Evolutionary conservation across 1,284 basidiomycete genomes (phyloP).

Genomic region (Rhodotorula sp.): DNA sequence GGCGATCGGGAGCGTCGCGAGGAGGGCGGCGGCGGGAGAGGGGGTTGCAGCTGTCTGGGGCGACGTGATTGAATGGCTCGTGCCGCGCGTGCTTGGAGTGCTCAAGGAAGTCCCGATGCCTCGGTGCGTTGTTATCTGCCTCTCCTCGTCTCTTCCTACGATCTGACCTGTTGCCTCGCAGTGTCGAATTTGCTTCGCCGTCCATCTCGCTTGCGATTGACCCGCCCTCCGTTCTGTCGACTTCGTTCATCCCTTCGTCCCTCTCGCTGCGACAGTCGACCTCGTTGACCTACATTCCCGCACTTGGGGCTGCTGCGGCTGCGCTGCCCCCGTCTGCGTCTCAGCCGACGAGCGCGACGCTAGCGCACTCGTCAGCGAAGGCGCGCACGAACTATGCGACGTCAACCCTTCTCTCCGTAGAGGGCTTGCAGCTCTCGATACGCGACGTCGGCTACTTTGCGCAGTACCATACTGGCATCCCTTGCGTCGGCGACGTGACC

Average conservation of each 20-base stretch:
- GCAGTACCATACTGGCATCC: constrained; percentile 44
- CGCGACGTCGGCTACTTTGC: constrained; percentile 56
- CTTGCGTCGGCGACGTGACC: constrained; percentile 10
- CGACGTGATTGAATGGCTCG: constrained; percentile 53
- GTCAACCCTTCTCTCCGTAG: constrained; percentile 9
- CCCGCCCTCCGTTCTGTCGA: constrained; percentile 35
- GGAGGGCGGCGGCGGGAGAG: constrained; percentile 4
- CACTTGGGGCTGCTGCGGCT: constrained; percentile 34
- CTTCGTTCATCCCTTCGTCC: constrained; percentile 54
- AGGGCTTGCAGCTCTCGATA: constrained; percentile 44
- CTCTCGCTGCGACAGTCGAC: constrained; percentile 48
- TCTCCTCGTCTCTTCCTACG: not conserved
- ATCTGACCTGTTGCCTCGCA: not conserved
- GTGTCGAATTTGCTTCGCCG: constrained; percentile 53
- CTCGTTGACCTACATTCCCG: constrained; percentile 52
- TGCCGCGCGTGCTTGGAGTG: constrained; percentile 53
- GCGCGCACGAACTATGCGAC: constrained; percentile 12
- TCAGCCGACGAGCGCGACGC: not conserved
- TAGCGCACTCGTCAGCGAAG: not conserved
- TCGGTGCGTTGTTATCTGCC: not conserved
- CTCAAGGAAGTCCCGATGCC: constrained; percentile 55
- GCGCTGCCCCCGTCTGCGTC: constrained; percentile 23
- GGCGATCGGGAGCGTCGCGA: not conserved
- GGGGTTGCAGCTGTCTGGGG: constrained; percentile 19
- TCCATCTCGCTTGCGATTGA: constrained; percentile 38